These are phyloP conservation scores for Leccinum subgranulosum DNA, from an alignment of 768 basidiomycete species.

Conservation along the genomic window DNA sequence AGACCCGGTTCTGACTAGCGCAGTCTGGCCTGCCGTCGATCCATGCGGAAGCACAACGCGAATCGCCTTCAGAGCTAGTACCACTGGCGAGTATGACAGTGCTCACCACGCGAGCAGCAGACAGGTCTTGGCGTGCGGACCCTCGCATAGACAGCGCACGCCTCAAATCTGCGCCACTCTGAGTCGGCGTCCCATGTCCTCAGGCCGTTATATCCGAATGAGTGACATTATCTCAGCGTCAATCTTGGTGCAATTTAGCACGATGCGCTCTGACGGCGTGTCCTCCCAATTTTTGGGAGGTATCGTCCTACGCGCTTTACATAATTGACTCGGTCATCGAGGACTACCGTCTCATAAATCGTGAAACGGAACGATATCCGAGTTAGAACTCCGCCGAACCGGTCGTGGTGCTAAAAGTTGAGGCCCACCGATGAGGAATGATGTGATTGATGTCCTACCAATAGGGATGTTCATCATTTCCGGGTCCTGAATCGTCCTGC, in stretches of 20 bases:
- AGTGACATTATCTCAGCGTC: slow-evolving; percentile 12
- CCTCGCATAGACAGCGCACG: slow-evolving; percentile 12
- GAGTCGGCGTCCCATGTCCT: neutral
- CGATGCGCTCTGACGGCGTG: neutral
- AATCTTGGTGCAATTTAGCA: slow-evolving; percentile 10
- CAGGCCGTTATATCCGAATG: neutral
- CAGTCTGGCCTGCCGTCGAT: neutral
- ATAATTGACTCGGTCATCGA: neutral
- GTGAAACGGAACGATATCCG: slow-evolving; percentile 1
- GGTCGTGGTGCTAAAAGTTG: neutral
- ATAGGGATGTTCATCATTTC: neutral
- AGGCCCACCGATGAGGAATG: neutral
- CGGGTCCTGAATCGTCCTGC: neutral
- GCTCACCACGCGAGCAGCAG: neutral
- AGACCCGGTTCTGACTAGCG: neutral
- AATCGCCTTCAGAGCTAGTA: neutral
- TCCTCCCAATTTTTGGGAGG: neutral
- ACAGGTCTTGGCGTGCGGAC: neutral
- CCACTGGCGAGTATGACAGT: neutral
- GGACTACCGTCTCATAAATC: slow-evolving; percentile 1
- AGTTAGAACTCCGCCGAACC: neutral
- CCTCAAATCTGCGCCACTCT: neutral
- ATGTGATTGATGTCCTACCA: neutral
- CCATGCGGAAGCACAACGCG: neutral
- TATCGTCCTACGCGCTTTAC: neutral